Evolutionary conservation across 257 asterid species (phyloP).

Genomic region (Mentha longifolia): DNA sequence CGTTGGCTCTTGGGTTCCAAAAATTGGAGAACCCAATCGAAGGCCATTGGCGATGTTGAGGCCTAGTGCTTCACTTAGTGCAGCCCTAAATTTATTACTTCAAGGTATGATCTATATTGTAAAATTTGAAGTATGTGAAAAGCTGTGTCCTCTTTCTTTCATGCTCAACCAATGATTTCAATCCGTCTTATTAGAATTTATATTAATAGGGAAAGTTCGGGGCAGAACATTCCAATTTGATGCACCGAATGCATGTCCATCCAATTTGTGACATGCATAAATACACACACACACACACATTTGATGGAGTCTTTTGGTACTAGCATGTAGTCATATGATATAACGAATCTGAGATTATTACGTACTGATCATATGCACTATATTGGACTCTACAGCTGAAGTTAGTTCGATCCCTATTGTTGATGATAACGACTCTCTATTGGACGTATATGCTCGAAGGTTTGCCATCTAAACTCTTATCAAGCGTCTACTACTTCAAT

Average conservation of each 20-base stretch:
- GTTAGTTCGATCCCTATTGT: slow-evolving; percentile 93
- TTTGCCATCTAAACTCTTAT: slow-evolving; percentile 34
- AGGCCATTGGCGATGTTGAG: slow-evolving; percentile 86
- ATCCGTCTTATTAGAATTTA: neutral
- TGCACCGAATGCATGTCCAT: slow-evolving; percentile 16
- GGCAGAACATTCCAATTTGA: neutral
- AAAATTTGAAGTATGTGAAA: neutral
- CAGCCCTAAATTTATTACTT: slow-evolving; percentile 74
- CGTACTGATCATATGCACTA: slow-evolving; percentile 21
- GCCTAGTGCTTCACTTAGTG: slow-evolving; percentile 79
- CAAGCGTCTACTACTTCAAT: slow-evolving; percentile 8
- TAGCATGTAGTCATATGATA: neutral
- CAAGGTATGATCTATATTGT: slow-evolving; percentile 58
- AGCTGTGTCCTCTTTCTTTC: slow-evolving; percentile 2
- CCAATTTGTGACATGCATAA: slow-evolving; percentile 9
- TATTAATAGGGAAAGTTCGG: neutral
- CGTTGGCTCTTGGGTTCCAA: slow-evolving; percentile 92
- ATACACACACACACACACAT: neutral
- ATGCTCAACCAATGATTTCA: neutral
- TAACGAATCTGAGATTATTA: slow-evolving; percentile 14
- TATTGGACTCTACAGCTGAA: slow-evolving; percentile 60
- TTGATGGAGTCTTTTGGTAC: slow-evolving; percentile 2
- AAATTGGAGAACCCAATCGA: slow-evolving; percentile 70
- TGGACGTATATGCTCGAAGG: slow-evolving; percentile 94
- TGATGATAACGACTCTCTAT: slow-evolving; percentile 85